Percentiles rank a stretch among this genome's conserved stretches.
Conservation (phyloP, 495 filamentous ascomycete genomes). For the Durotheca rogersii region DNA sequence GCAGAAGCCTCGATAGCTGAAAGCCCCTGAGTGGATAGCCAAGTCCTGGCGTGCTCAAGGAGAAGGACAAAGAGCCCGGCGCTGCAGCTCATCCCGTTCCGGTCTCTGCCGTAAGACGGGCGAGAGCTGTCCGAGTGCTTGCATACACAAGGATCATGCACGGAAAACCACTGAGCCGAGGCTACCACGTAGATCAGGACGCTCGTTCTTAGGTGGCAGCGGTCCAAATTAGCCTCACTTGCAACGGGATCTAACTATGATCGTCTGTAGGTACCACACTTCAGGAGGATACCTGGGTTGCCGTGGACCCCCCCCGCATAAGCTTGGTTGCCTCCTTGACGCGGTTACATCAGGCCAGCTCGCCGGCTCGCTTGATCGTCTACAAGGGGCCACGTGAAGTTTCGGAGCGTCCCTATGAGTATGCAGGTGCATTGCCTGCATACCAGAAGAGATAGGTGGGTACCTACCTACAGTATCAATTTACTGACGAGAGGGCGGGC, state of each 20-base stretch:
- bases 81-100: slow-evolving; percentile 21
- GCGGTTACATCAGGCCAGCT: slow-evolving; percentile 24
- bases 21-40: slow-evolving; percentile 12
- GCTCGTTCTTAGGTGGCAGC: slow-evolving; percentile 11
- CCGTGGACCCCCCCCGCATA: neutral
- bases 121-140: slow-evolving; percentile 9
- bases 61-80: neutral
- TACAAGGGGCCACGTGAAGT: slow-evolving; percentile 27
- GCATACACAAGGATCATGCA: slow-evolving; percentile 31
- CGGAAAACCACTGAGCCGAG: slow-evolving; percentile 42
- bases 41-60: slow-evolving; percentile 6
- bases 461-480: too few species aligned
- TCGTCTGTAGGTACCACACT: slow-evolving; percentile 17
- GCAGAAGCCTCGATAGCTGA: slow-evolving; percentile 4
- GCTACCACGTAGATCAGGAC: slow-evolving; percentile 22
- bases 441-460: neutral
- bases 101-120: slow-evolving; percentile 16
- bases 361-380: slow-evolving; percentile 43
- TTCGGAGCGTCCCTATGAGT: neutral
- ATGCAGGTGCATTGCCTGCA: neutral
- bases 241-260: slow-evolving; percentile 26
- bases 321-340: slow-evolving; percentile 18
- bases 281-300: slow-evolving; percentile 12
- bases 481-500: neutral
- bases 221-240: slow-evolving; percentile 22